Evolutionary conservation across 2,329 filamentous ascomycete species (phyloP), one percentile per base, ranked within the genome.

Genomic region (Pseudogymnoascus pannorum): DNA sequence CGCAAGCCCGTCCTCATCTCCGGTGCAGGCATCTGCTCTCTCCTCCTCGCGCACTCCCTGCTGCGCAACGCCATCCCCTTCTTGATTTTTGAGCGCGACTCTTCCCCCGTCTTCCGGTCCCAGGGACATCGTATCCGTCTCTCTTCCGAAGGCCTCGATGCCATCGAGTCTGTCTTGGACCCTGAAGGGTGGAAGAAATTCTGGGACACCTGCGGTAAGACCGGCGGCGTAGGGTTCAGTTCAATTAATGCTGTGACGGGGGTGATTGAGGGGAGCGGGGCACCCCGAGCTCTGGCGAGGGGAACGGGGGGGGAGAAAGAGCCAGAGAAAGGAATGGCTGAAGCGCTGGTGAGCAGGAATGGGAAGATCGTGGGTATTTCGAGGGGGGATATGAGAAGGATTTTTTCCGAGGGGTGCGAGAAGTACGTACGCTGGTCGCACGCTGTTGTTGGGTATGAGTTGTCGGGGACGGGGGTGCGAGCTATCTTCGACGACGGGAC

Each of bases 61-160:
- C 69, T 65, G 11, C 67, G 70, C 2, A 67, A 68, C 29, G 65
- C 63, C 0, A 76, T 77, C 20, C 75, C 75, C 2, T 77, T 75
- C 66, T 62, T 68, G 4, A 66, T 77, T 22, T 77, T 73, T 64
- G 75, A 77, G 67, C 73, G 77, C 14, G 78, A 81, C 64, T 71
- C 72, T 14, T 76, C 73, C 2, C 71, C 79, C n/a, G 69, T 75
- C 1, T 85, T 83, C 66, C 83, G 85, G 44, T 83, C 80, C 0
- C 85, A 87, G 68, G 85, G 85, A 0, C 87, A 87, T 71, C 74
- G 84, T 2, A 74, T 87, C 5, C 80, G 84, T 11, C 76, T 87
- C 2, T 85, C 82, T 0, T 59, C 70, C 0, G 77, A 84, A 65
- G 83, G 83, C 0, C 74, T 87, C 1, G 79, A 84, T 66, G 82